Evolutionary conservation across 2,329 filamentous ascomycete genomes (phyloP).

Genomic region (Colletotrichum eleusines): DNA sequence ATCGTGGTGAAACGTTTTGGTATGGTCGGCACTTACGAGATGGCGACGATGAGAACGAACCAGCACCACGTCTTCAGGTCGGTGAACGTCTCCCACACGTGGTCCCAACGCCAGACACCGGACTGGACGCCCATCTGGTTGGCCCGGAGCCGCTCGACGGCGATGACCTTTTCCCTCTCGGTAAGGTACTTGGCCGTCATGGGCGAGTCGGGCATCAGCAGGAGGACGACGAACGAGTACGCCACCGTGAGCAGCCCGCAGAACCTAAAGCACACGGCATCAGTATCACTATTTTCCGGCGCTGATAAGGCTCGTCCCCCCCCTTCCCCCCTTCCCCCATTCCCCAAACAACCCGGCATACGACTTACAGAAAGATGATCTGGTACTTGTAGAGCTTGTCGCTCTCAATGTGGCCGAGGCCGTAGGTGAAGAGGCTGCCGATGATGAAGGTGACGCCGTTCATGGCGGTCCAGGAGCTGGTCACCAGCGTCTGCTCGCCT

Average conservation of each 20-base stretch:
- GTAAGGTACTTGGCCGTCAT: slow-evolving; percentile 67
- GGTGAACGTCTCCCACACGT: slow-evolving; percentile 51
- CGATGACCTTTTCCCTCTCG: slow-evolving; percentile 66
- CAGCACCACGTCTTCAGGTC: slow-evolving; percentile 55
- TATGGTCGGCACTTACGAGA: slow-evolving; percentile 54
- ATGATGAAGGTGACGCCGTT: slow-evolving; percentile 66
- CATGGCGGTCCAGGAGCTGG: slow-evolving; percentile 64
- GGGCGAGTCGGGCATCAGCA: slow-evolving; percentile 72
- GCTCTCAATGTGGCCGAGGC: slow-evolving; percentile 48
- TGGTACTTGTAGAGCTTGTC: slow-evolving; percentile 41
- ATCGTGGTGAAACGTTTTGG: no score
- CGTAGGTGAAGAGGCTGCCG: slow-evolving; percentile 49
- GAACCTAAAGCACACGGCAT: slow-evolving; percentile 43
- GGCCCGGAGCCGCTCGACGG: slow-evolving; percentile 66
- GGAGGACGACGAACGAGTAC: slow-evolving; percentile 59
- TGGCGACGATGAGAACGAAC: slow-evolving; percentile 59
- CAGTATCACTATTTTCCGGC: neutral
- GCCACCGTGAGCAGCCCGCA: slow-evolving; percentile 58
- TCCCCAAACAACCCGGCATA: no score
- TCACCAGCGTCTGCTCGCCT: slow-evolving; percentile 63
- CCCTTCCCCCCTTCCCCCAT: no score
- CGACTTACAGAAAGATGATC: slow-evolving; percentile 45
- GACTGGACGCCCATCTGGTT: slow-evolving; percentile 58
- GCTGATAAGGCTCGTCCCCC: no score
- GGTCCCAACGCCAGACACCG: slow-evolving; percentile 53